Evolutionary conservation across 495 filamentous ascomycete species (phyloP), one percentile per base, ranked within the genome.

Genomic region (Trypethelium eluteriae): DNA sequence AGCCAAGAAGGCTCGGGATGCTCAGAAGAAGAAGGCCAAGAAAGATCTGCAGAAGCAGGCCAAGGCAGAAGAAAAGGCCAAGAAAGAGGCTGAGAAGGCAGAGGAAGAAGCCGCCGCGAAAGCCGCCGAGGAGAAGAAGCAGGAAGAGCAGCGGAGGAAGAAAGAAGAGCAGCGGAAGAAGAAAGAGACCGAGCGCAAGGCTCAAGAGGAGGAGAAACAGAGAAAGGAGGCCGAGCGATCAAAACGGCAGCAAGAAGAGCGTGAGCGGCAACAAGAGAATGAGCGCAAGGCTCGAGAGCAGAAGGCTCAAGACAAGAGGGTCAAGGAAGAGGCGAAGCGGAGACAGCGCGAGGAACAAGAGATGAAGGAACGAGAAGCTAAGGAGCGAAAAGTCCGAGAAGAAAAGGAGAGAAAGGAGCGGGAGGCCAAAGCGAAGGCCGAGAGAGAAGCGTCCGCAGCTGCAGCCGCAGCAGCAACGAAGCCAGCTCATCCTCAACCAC

Each of bases 1-100:
- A 70, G 91, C 90, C 9, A 97, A 97, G 79, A 96, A 93, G 76
- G 91, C 91, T 36, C 90, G 92, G 70, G 93, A 96, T 69, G 92
- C 93, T 0, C 87, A 94, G 71, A 93, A 93, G 79, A 88, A 89
- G 71, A 98, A 95, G 76, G 92, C 96, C 67, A 96, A 90, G 77
- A 89, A 90, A 64, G 85, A 86, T 14, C 82, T 88, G 71, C 90
- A 95, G 78, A 95, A 91, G 74, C 85, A 89, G 75, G 87, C 85
- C 16, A 91, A 89, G 70, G 92, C 94, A 39, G 94, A 96, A 72
- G 92, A 98, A 75, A 91, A 90, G 73, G 88, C 91, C 32, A 86
- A 83, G 63, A 86, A 84, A 63, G 95, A 97, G 46, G 92, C 89
- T 1, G 91, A 94, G 72, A 96, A 92, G 77, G 89, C 89, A 10